Conservation (phyloP, 768 basidiomycete genomes). For the Leccinum boreale region DNA sequence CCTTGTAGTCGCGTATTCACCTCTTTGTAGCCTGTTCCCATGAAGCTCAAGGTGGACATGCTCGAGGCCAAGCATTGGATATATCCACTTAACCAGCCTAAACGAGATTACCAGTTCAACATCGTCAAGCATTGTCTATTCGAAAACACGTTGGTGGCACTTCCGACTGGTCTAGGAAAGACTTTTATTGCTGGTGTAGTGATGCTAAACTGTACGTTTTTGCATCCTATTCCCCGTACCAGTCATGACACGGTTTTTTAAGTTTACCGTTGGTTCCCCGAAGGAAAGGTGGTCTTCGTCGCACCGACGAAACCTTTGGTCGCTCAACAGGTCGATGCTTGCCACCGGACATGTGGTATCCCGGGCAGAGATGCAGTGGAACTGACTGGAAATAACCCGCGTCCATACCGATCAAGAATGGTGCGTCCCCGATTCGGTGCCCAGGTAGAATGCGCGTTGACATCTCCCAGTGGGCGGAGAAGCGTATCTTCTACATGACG, state of each 20-base stretch:
- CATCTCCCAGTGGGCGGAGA: conserved; percentile 63
- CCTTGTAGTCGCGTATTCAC: background rate
- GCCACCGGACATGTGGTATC: conserved; percentile 91
- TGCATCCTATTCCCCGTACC: background rate
- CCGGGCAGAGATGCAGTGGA: conserved; percentile 83
- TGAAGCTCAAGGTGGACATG: conserved; percentile 77
- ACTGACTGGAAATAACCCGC: conserved; percentile 73
- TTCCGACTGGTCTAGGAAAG: conserved; percentile 96
- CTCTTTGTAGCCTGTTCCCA: conserved; percentile 54
- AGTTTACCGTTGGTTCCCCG: conserved; percentile 93
- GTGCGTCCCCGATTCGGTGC: conserved; percentile 39
- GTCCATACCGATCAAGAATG: conserved; percentile 50
- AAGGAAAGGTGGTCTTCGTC: conserved; percentile 90
- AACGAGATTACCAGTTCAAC: conserved; percentile 93
- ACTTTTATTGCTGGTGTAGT: conserved; percentile 97
- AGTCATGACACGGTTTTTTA: conserved; percentile 5
- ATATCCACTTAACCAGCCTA: conserved; percentile 83
- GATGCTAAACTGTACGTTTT: conserved; percentile 85
- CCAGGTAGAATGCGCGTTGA: background rate
- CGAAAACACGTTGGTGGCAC: conserved; percentile 89
- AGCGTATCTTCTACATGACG: conserved; percentile 92
- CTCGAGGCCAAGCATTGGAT: conserved; percentile 84
- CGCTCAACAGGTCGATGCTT: conserved; percentile 91
- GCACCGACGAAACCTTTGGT: conserved; percentile 97
- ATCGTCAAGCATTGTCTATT: conserved; percentile 84